Conservation (phyloP, 163 green algal species). For the Volvox carteri region DNA sequence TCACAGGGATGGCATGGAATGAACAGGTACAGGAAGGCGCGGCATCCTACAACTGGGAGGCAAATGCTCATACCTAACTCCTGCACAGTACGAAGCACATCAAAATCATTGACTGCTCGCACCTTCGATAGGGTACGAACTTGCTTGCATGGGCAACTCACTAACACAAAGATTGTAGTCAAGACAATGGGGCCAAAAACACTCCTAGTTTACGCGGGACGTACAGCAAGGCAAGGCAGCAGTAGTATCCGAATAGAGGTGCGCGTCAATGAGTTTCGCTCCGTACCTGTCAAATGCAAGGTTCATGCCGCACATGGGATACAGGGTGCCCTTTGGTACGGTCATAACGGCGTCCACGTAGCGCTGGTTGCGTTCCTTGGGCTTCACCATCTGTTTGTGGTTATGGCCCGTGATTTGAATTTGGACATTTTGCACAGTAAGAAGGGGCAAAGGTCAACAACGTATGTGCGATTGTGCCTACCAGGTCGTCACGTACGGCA, state of each 20-base stretch:
- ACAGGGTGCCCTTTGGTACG: conserved; percentile 94
- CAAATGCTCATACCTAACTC: too few relatives aligned
- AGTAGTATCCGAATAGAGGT: too few relatives aligned
- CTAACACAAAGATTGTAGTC: too few relatives aligned
- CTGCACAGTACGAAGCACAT: not conserved
- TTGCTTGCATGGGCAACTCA: too few relatives aligned
- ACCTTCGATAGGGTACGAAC: too few relatives aligned
- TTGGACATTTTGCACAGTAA: not conserved
- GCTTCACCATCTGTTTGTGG: conserved; percentile 96
- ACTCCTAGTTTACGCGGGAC: too few relatives aligned
- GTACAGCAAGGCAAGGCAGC: too few relatives aligned
- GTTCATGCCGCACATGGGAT: conserved; percentile 99
- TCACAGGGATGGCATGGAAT: not conserved
- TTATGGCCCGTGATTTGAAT: too few relatives aligned
- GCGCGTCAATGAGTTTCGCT: too few relatives aligned
- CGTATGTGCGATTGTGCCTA: not conserved
- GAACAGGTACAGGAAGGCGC: not conserved
- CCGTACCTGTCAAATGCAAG: conserved; percentile 93
- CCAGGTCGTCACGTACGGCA: not conserved
- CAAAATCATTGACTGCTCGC: not conserved
- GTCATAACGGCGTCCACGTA: conserved; percentile 97
- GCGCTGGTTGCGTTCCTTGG: conserved; percentile 92
- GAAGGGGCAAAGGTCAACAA: not conserved
- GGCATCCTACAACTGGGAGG: not conserved
- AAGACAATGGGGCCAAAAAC: too few relatives aligned